Base-by-base conservation (phyloP, 495 filamentous ascomycete genomes). In the Sordaria brevicollis region DNA sequence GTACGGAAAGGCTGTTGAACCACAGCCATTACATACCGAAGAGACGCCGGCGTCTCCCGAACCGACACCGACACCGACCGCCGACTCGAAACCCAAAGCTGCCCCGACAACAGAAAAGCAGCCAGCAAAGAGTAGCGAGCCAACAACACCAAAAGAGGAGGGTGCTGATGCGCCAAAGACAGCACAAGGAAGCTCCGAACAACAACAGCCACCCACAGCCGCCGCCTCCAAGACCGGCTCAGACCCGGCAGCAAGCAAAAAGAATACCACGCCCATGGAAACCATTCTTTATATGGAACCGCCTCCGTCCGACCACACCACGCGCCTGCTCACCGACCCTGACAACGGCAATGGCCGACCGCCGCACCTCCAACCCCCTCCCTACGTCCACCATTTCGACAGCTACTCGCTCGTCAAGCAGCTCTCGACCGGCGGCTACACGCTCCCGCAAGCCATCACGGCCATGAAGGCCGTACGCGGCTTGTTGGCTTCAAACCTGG, bases 331-430 rank as follows among this genome's bases (percentile, higher is more conserved):
- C 43, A 34, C 34, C 13, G 21, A 49, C 54, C 29, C 65, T 8
- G 49, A 36, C 57, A 21, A 67, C 62, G 15, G 65, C 68, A 66
- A 69, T 17, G 33, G 17, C 34, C 43, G 5, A 21, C 78, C 76
- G 71, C 87, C 86, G 19, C 89, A 89, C 62, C 88, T 97, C 35
- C 82, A 88, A 7, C 87, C 92, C 0, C 86, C 91, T 17, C 91
- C 88, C 3, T 94, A 97, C 78, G 88, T 97, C 13, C 95, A 99
- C 81, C 93, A 97, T 81, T 99, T 99, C 79, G 95, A 99, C 81
- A 96, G 90, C 19, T 98, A 93, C 75, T 88, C 87, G 4, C 85
- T 97, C 2, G 95, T 97, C 5, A 89, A 89, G 65, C 86, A 91
- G 72, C 88, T 99, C 5, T 83, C 89, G 25, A 79, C 79, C 0